These are phyloP conservation scores for Fusarium lateritium DNA, from an alignment of 2,329 filamentous ascomycete species.

Conservation along the genomic window DNA sequence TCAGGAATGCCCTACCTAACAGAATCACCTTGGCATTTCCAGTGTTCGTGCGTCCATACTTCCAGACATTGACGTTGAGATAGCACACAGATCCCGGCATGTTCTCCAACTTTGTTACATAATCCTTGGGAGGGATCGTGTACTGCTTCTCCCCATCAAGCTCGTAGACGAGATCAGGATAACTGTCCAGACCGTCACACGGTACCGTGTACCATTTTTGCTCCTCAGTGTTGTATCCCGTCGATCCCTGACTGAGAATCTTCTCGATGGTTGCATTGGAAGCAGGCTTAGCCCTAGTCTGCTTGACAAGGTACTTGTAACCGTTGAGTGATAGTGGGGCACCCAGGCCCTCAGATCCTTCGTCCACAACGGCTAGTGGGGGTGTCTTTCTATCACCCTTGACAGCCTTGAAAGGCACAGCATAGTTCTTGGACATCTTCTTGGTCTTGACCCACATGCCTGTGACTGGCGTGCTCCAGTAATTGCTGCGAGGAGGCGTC, in stretches of 20 bases:
- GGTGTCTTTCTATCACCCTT: conserved; percentile 4
- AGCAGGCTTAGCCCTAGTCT: neutral
- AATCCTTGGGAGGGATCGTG: neutral
- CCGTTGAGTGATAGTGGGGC: conserved; percentile 21
- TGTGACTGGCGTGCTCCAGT: conserved; percentile 14
- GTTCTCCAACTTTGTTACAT: conserved; percentile 2
- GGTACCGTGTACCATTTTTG: conserved; percentile 12
- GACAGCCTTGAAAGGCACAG: conserved; percentile 12
- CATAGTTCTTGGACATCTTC: conserved; percentile 14
- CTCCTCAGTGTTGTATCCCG: conserved; percentile 4
- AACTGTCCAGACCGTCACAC: neutral
- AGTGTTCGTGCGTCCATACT: neutral
- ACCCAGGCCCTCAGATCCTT: conserved; percentile 27
- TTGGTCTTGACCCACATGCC: conserved; percentile 15
- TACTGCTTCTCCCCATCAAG: conserved; percentile 1
- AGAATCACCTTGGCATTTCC: conserved; percentile 8
- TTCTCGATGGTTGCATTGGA: neutral
- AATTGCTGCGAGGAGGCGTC: conserved; percentile 22
- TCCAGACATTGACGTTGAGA: conserved; percentile 9
- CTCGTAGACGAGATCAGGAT: conserved; percentile 7
- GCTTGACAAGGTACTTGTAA: conserved; percentile 15
- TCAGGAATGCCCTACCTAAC: neutral
- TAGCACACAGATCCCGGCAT: neutral
- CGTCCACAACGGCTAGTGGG: conserved; percentile 23
- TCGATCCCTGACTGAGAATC: neutral